Evolutionary conservation across 2,329 filamentous ascomycete species (phyloP), one percentile per base, ranked within the genome.

Genomic region (Saccharata proteae): DNA sequence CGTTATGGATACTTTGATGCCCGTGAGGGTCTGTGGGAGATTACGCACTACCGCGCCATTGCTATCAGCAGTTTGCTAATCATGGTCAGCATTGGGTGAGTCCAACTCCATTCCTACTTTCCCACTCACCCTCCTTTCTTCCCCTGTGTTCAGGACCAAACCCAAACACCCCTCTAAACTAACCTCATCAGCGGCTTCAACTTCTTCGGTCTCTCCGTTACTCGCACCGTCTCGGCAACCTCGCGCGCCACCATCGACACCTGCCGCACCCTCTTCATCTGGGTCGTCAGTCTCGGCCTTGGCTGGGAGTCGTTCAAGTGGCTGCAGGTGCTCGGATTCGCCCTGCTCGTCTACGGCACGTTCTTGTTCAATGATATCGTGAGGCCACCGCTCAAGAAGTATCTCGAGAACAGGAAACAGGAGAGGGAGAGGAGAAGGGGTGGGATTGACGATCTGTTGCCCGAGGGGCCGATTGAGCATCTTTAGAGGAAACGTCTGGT

Each of bases 251-350:
- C 88, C 18, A 96, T 98, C 46, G 90, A 98, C 56, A 98, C 90
- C 1, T 96, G 86, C 65, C 77, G 88, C 23, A 98, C 90, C 0
- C 71, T 98, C 1, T 96, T 98, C 61, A 96, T 98, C 58, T 98
- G 90, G 90, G 70, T 98, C 16, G 82, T 93, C 10, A 93, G 84
- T 12, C 71, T 98, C 4, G 83, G 80, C 4, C 71, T 98, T 2
- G 86, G 86, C 38, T 98, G 90, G 90, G 90, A 98, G 61, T 77
- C 74, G 0, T 96, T 98, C 71, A 96, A 96, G 61, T 92, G 83
- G 80, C 71, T 98, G 5, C 90, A 98, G 59, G 83, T 98, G 10
- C 54, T 74, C 3, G 90, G 90, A 2, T 98, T 98, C 45, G 80
- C 63, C 2, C 61, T 94, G 42, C 69, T 98, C 20, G 90, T 98